These are phyloP conservation scores for Fusarium temperatum DNA, from an alignment of 2,329 filamentous ascomycete species.

Conservation along the genomic window DNA sequence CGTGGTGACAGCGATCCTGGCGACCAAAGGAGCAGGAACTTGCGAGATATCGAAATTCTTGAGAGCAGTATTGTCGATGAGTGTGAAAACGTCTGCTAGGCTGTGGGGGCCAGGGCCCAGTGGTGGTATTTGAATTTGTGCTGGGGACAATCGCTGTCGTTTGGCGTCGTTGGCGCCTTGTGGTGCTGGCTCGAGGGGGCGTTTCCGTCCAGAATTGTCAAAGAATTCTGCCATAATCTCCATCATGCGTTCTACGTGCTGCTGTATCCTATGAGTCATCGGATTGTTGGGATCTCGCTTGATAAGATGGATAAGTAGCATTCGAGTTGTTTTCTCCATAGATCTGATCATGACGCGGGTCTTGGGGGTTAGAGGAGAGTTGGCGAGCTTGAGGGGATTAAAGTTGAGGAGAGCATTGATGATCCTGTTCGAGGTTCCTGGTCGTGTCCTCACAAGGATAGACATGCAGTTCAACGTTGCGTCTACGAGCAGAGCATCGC, in stretches of 20 bases:
- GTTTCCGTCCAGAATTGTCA: constrained; percentile 82
- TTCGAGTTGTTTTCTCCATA: constrained; percentile 91
- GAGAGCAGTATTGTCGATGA: constrained; percentile 77
- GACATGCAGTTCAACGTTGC: constrained; percentile 90
- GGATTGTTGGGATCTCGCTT: constrained; percentile 88
- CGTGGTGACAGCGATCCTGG: constrained; percentile 83
- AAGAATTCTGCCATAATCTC: constrained; percentile 81
- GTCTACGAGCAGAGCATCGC: constrained; percentile 88
- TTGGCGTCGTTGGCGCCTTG: constrained; percentile 83
- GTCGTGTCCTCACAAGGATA: constrained; percentile 82
- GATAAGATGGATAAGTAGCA: constrained; percentile 82
- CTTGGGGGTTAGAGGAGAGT: constrained; percentile 78
- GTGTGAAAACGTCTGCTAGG: constrained; percentile 84
- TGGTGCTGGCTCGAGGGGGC: constrained; percentile 75
- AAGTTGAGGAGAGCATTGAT: constrained; percentile 87
- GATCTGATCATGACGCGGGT: constrained; percentile 86
- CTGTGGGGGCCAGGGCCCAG: constrained; percentile 80
- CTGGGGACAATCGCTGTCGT: constrained; percentile 71
- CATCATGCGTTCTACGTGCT: constrained; percentile 84
- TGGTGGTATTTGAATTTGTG: constrained; percentile 68
- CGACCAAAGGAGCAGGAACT: constrained; percentile 77
- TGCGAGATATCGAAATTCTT: constrained; percentile 84
- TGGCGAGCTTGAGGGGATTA: constrained; percentile 86
- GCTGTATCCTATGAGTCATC: constrained; percentile 80
- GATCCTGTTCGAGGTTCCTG: constrained; percentile 84